phyloP scores from a whole-genome alignment of 2,329 filamentous ascomycete genomes.

The Coleophoma crateriformis region DNA sequence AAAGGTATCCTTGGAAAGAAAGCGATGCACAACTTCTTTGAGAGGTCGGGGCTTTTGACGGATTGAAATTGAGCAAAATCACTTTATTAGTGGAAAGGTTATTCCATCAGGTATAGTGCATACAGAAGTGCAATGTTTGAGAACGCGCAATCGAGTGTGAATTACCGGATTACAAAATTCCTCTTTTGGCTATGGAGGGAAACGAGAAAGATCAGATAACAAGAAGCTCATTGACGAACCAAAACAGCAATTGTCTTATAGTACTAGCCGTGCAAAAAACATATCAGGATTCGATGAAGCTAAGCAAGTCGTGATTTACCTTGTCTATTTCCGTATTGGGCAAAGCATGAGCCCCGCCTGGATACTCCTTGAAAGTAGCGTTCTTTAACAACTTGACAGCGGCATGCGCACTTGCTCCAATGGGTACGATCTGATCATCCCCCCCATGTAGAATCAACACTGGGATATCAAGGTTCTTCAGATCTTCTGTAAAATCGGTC shows the following conservation, averaged over 20 bases:
- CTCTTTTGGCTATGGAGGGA: too few relatives aligned
- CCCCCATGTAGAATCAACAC: constrained; percentile 33
- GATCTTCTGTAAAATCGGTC: constrained; percentile 34
- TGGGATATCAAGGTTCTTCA: constrained; percentile 33
- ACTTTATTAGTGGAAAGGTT: too few relatives aligned
- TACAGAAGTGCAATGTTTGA: too few relatives aligned
- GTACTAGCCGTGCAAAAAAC: too few relatives aligned
- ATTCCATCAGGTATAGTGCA: too few relatives aligned
- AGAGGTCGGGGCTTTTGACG: too few relatives aligned
- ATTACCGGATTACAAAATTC: too few relatives aligned
- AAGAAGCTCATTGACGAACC: too few relatives aligned
- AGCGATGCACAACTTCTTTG: constrained; percentile 25
- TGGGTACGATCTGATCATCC: constrained; percentile 35
- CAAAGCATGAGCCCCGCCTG: constrained; percentile 31
- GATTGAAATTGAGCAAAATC: too few relatives aligned
- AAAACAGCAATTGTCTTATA: too few relatives aligned
- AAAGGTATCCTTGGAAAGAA: constrained; percentile 31
- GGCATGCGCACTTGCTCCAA: constrained; percentile 24
- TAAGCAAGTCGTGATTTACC: constrained; percentile 31
- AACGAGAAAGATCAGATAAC: too few relatives aligned
- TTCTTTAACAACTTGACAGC: constrained; percentile 29
- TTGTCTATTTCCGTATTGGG: constrained; percentile 30
- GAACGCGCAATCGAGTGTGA: too few relatives aligned
- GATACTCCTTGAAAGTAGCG: constrained; percentile 33
- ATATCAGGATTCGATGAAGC: constrained; percentile 18